These are phyloP conservation scores for Cytospora piceae DNA, from an alignment of 2,329 filamentous ascomycete genomes.

Conservation along the genomic window DNA sequence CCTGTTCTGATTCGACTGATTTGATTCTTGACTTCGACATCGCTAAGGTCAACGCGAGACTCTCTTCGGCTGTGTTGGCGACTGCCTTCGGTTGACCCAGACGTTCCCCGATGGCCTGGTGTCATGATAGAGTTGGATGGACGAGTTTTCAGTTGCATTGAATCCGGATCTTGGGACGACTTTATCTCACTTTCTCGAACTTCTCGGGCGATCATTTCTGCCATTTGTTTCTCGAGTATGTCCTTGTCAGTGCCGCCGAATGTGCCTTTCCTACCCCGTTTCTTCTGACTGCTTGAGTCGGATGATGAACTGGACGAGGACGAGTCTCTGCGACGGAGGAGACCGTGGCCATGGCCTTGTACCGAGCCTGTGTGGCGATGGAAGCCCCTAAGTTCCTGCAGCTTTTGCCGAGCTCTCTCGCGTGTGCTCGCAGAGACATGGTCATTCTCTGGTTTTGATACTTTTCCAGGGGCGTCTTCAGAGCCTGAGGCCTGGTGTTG, in stretches of 20 bases:
- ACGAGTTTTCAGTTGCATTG: slow-evolving; percentile 40
- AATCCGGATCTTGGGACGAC: slow-evolving; percentile 37
- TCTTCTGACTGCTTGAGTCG: slow-evolving; percentile 55
- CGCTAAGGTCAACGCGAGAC: slow-evolving; percentile 46
- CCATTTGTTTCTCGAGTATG: slow-evolving; percentile 64
- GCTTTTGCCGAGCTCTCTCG: slow-evolving; percentile 63
- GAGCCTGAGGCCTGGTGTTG: slow-evolving; percentile 27
- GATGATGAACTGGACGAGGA: slow-evolving; percentile 63
- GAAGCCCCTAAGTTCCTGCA: slow-evolving; percentile 60
- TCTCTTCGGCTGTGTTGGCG: slow-evolving; percentile 42
- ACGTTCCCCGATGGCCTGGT: slow-evolving; percentile 38
- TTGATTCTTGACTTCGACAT: slow-evolving; percentile 41
- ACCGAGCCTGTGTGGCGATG: slow-evolving; percentile 57
- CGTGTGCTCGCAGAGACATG: slow-evolving; percentile 56
- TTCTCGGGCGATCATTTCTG: slow-evolving; percentile 62
- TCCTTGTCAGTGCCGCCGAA: slow-evolving; percentile 55
- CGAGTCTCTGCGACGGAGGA: slow-evolving; percentile 55
- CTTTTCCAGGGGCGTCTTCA: slow-evolving; percentile 37
- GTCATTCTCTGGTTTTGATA: slow-evolving; percentile 45
- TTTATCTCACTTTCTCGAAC: slow-evolving; percentile 48
- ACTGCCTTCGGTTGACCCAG: slow-evolving; percentile 37
- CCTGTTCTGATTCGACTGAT: slow-evolving; percentile 30
- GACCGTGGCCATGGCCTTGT: slow-evolving; percentile 51
- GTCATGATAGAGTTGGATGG: slow-evolving; percentile 40
- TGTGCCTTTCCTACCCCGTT: slow-evolving; percentile 49